phyloP scores from a whole-genome alignment of 257 asterid species.

The Henckelia pumila region DNA sequence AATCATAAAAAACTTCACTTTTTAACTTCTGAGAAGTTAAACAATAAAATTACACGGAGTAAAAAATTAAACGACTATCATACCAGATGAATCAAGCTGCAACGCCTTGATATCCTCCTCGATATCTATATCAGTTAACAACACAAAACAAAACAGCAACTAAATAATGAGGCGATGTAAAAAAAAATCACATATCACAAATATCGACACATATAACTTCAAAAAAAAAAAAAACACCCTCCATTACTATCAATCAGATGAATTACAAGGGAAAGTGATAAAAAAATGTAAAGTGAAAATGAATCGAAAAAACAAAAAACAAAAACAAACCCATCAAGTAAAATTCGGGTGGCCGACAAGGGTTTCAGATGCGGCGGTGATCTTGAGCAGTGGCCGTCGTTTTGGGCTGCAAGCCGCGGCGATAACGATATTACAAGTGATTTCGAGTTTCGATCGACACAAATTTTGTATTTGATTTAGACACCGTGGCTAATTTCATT shows the following conservation, averaged over 20 bases:
- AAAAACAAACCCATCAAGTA: neutral
- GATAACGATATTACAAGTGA: no score
- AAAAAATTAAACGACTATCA: neutral
- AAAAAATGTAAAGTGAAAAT: neutral
- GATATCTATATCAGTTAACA: conserved; percentile 43
- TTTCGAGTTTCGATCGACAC: no score
- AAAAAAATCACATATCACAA: neutral
- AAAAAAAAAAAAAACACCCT: neutral
- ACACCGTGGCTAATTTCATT: no score
- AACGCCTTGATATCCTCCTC: conserved; percentile 86
- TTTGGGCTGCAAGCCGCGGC: neutral
- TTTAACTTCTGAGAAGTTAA: neutral
- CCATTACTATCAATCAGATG: neutral
- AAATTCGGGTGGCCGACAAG: no score
- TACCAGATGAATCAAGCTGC: conserved; percentile 89
- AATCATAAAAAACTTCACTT: neutral
- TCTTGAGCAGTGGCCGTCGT: neutral
- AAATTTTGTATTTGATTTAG: no score
- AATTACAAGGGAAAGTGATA: neutral
- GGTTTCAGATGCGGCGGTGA: neutral
- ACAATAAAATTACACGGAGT: neutral
- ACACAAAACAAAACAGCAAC: neutral
- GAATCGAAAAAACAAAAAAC: no score
- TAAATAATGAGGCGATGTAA: neutral
- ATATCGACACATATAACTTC: neutral